A percentile compares a stretch with the other conserved stretches of the same genome.
Conservation (phyloP, 148 eudicot species). For the Bassia scoparia region DNA sequence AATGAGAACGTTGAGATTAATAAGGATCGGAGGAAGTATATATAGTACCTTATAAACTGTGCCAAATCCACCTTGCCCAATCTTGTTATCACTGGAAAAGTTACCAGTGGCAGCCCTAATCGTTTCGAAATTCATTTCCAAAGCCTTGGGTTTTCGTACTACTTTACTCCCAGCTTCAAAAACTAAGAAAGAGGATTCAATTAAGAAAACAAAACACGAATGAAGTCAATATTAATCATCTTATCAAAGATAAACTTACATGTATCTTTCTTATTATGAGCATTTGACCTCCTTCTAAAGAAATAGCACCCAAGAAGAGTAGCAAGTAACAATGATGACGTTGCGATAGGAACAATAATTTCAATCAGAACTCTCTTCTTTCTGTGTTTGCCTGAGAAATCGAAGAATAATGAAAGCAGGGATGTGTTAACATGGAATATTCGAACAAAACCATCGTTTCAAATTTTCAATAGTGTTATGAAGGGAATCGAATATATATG, state of each 20-base stretch:
- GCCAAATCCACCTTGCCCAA: constrained; percentile 70
- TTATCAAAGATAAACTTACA: constrained; percentile 28
- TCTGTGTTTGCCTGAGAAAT: constrained; percentile 13
- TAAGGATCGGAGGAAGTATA: too few relatives aligned
- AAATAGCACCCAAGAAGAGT: constrained; percentile 11
- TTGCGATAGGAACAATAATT: background rate
- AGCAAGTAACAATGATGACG: background rate
- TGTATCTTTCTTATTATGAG: background rate
- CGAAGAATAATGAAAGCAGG: too few relatives aligned
- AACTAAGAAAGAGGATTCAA: background rate
- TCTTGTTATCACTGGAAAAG: constrained; percentile 49
- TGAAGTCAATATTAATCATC: too few relatives aligned
- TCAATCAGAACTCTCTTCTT: constrained; percentile 8
- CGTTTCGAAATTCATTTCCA: constrained; percentile 46
- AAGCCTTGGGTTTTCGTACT: constrained; percentile 33
- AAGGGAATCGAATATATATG: too few relatives aligned
- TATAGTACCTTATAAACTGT: constrained; percentile 55
- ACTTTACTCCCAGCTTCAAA: constrained; percentile 28
- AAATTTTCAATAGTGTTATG: too few relatives aligned
- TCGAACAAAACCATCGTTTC: too few relatives aligned
- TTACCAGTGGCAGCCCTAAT: constrained; percentile 42
- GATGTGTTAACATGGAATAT: too few relatives aligned
- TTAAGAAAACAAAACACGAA: background rate
- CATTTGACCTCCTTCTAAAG: constrained; percentile 8
- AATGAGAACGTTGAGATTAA: too few relatives aligned